These are phyloP conservation scores for Pythium oligandrum DNA, from an alignment of 352 stramenopile genomes.

Conservation along the genomic window DNA sequence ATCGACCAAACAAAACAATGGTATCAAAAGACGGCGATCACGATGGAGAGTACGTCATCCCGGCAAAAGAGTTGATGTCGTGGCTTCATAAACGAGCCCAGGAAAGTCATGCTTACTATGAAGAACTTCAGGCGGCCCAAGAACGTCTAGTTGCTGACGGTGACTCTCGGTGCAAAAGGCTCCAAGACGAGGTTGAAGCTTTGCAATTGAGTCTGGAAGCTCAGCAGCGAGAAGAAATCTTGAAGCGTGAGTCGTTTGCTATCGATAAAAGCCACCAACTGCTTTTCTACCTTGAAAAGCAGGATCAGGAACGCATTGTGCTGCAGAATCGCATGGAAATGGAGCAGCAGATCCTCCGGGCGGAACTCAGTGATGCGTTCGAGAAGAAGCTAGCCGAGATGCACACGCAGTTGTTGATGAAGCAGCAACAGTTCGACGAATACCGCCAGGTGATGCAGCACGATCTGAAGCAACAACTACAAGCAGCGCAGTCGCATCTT, in stretches of 20 bases:
- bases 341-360: slow-evolving; percentile 36
- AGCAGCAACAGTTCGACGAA: slow-evolving; percentile 60
- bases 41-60: slow-evolving; percentile 13
- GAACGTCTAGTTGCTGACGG: too few species aligned
- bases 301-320: slow-evolving; percentile 23
- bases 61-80: too few species aligned
- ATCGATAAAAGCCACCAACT: slow-evolving; percentile 37
- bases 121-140: too few species aligned
- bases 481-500: slow-evolving; percentile 44
- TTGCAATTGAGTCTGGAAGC: too few species aligned
- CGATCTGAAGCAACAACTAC: slow-evolving; percentile 51
- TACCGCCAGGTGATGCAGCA: slow-evolving; percentile 57
- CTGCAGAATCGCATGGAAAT: slow-evolving; percentile 26
- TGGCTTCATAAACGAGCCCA: too few species aligned
- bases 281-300: slow-evolving; percentile 32
- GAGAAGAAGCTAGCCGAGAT: slow-evolving; percentile 51
- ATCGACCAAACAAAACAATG: background rate
- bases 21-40: background rate
- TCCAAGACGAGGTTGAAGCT: too few species aligned
- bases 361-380: slow-evolving; percentile 45
- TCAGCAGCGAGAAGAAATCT: slow-evolving; percentile 19
- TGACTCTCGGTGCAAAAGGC: too few species aligned
- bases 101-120: too few species aligned
- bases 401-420: slow-evolving; percentile 42
- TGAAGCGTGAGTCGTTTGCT: slow-evolving; percentile 39